phyloP scores from a whole-genome alignment of 352 stramenopile genomes.

The Globisporangium canariense region DNA sequence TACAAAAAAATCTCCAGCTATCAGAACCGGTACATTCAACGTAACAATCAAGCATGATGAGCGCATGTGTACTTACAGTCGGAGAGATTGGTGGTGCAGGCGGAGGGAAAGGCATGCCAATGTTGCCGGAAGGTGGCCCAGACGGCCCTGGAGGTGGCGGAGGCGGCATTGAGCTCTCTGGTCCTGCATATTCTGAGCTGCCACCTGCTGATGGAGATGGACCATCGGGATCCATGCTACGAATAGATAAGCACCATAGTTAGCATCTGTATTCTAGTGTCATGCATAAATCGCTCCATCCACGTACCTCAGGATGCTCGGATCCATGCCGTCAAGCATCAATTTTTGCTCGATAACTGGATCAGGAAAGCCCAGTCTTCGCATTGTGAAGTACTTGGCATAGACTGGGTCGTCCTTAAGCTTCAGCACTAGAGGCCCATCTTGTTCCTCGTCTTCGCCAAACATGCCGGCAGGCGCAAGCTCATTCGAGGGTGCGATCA shows the following conservation, averaged over 20 bases:
- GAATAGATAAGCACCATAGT: neutral
- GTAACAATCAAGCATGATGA: neutral
- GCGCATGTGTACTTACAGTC: constrained; percentile 33
- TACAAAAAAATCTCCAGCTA: neutral
- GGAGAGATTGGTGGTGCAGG: constrained; percentile 49
- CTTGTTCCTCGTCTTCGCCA: constrained; percentile 22
- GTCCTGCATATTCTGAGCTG: constrained; percentile 25
- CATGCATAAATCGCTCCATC: no score
- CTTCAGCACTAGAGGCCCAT: constrained; percentile 52
- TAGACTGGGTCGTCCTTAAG: constrained; percentile 82
- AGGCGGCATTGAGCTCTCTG: constrained; percentile 26
- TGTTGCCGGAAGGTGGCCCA: constrained; percentile 32
- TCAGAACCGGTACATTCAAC: neutral
- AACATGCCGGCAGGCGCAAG: constrained; percentile 17
- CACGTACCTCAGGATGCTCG: constrained; percentile 44
- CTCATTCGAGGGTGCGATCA: constrained; percentile 27
- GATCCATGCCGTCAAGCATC: constrained; percentile 71
- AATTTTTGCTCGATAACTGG: constrained; percentile 79
- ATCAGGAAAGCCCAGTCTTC: constrained; percentile 64
- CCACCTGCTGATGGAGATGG: constrained; percentile 56
- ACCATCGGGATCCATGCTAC: constrained; percentile 77
- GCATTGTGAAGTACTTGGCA: constrained; percentile 87
- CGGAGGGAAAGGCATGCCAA: constrained; percentile 48
- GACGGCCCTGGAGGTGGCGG: constrained; percentile 25
- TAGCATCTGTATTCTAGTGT: no score